Evolutionary conservation across 345 rosid species (phyloP), one percentile per base, ranked within the genome.

Genomic region (Pugionium dolabratum): DNA sequence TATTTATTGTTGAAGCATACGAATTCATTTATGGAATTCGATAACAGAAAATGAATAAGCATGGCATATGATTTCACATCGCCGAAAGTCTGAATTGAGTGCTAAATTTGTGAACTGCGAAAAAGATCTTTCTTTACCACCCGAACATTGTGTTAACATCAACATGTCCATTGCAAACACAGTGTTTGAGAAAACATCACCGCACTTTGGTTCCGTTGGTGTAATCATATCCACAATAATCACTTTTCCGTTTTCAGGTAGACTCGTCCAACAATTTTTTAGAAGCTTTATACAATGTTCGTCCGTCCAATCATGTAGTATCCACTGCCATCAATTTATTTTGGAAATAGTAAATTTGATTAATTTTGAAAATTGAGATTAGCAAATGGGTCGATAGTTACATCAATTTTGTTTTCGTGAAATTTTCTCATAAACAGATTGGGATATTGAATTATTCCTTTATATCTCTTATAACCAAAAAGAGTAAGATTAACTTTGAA

Each of bases 91-190:
- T 3, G 81, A 64, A 9, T 9, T 59, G 4, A 31, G n/a, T 0
- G 83, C 87, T 9, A 85, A 75, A 6, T 64, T 58, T 44, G 75
- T 56, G 1, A 48, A 82, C 54, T 83, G 85, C 34, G 29, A 43
- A 28, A 43, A 54, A 1, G 76, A 75, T 67, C 88, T 77, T 67
- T 81, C 88, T 62, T 77, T 77, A 0, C 82, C 88, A 9, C 80
- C 79, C 0, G 76, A 70, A 9, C 6, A 71, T 6, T 54, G 69
- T 39, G 80, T 76, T 26, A 80, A 9, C 88, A 86, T 79, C 8
- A 75, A 26, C 37, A 83, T 1, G 58, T 80, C 86, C 61, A 66
- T 70, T 33, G 36, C 65, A 42, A 35, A 74, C 4, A 58, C 81
- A 6, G 51, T 64, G 28, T 74, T 72, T 1, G 79, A 71, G 7